Percentiles rank a stretch among this genome's conserved stretches.
phyloP scores from a whole-genome alignment of 352 stramenopile genomes.

The Pythium myriotylum region DNA sequence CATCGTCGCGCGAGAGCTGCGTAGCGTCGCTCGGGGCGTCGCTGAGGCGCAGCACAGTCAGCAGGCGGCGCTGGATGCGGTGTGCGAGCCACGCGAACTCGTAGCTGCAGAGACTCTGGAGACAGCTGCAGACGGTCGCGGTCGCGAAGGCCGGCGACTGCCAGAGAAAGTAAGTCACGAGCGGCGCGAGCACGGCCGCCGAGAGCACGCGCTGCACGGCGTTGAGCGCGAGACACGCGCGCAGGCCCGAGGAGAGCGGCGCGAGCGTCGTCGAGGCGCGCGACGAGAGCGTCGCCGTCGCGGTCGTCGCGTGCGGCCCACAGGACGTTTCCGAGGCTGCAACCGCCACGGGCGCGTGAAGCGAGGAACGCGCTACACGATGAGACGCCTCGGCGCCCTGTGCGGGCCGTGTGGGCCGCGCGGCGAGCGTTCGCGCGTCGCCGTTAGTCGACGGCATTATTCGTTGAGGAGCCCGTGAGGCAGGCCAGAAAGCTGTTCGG shows the following conservation, averaged over 20 bases:
- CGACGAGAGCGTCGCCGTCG: background rate
- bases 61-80: slow-evolving; percentile 56
- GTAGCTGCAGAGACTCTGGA: slow-evolving; percentile 67
- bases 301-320: background rate
- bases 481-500: too few species aligned
- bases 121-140: slow-evolving; percentile 64
- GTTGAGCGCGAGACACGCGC: slow-evolving; percentile 36
- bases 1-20: background rate
- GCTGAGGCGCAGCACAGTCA: slow-evolving; percentile 32
- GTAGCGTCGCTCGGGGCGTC: background rate
- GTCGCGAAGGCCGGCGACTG: slow-evolving; percentile 68
- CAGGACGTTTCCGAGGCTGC: background rate
- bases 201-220: slow-evolving; percentile 69
- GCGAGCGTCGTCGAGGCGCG: background rate
- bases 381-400: background rate
- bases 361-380: background rate
- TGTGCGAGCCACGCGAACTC: slow-evolving; percentile 78
- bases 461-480: background rate
- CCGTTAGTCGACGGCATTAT: slow-evolving; percentile 3
- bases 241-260: background rate
- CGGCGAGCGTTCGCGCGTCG: background rate
- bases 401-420: background rate
- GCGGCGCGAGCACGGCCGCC: slow-evolving; percentile 53
- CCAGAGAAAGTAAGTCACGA: slow-evolving; percentile 78
- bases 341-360: background rate